Evolutionary conservation across 2,329 filamentous ascomycete species (phyloP).

Genomic region (Epichloe glyceriae): DNA sequence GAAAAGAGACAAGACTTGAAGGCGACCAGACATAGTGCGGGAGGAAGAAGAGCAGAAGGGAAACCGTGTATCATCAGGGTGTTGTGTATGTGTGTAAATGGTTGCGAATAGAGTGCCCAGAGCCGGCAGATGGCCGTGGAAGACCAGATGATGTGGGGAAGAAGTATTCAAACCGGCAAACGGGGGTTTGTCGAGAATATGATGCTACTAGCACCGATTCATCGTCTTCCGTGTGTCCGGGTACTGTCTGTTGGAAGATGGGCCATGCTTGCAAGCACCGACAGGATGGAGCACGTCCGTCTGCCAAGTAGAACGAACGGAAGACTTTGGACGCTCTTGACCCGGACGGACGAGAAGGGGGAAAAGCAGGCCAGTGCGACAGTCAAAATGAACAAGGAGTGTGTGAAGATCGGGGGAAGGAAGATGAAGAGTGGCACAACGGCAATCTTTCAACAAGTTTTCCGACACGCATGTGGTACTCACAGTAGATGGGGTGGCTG

Average conservation of each 20-base stretch:
- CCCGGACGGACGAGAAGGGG: no score
- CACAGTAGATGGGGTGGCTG: no score
- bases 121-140: not conserved
- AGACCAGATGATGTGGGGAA: not conserved
- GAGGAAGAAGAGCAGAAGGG: not conserved
- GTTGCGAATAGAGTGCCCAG: not conserved
- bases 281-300: not conserved
- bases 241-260: not conserved
- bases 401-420: no score
- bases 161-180: not conserved
- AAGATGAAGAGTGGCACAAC: no score
- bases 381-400: no score
- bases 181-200: not conserved
- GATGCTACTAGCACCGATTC: not conserved
- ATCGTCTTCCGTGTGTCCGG: not conserved
- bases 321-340: not conserved
- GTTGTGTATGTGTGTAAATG: not conserved
- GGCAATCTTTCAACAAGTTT: no score
- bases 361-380: not conserved
- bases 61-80: not conserved
- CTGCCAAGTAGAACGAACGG: not conserved
- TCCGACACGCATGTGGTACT: no score
- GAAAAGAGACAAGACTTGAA: not conserved
- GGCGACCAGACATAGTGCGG: not conserved
- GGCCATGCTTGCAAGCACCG: slow-evolving; percentile 11